phyloP scores from a whole-genome alignment of 75 land plant species.

The Pinus albicaulis region DNA sequence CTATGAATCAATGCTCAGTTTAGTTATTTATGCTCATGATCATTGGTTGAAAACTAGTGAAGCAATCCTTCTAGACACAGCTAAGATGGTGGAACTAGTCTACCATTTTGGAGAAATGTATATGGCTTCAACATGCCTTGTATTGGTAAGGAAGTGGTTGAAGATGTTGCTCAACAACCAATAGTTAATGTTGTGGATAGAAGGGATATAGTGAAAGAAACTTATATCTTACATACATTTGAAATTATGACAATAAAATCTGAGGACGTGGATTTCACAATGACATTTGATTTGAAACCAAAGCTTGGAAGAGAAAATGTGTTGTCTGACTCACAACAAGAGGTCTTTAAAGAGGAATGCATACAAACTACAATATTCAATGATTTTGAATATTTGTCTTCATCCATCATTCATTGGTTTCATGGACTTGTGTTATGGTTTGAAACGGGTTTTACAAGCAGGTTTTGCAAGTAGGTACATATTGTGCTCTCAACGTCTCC shows the following conservation, averaged over 20 bases:
- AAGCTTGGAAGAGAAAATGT: conserved; percentile 11
- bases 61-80: conserved; percentile 92
- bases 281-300: conserved; percentile 48
- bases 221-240: conserved; percentile 63
- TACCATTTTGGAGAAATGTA: no score
- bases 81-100: conserved; percentile 58
- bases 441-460: conserved; percentile 76
- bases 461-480: conserved; percentile 84
- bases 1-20: conserved; percentile 91
- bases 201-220: conserved; percentile 62
- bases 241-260: conserved; percentile 69
- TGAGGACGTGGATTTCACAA: conserved; percentile 81
- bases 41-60: conserved; percentile 91
- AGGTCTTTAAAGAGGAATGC: neutral
- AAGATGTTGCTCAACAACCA: conserved; percentile 18
- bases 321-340: neutral
- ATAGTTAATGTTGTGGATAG: conserved; percentile 69
- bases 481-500: conserved; percentile 79
- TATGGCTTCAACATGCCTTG: no score
- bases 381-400: neutral
- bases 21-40: conserved; percentile 93
- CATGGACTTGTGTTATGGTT: conserved; percentile 94
- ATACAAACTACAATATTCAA: conserved; percentile 1
- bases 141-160: no score
- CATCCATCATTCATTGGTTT: conserved; percentile 38